Percentiles rank a stretch among this genome's conserved stretches.
Conservation (phyloP, 352 stramenopile species). For the Blastocystis sp. region DNA sequence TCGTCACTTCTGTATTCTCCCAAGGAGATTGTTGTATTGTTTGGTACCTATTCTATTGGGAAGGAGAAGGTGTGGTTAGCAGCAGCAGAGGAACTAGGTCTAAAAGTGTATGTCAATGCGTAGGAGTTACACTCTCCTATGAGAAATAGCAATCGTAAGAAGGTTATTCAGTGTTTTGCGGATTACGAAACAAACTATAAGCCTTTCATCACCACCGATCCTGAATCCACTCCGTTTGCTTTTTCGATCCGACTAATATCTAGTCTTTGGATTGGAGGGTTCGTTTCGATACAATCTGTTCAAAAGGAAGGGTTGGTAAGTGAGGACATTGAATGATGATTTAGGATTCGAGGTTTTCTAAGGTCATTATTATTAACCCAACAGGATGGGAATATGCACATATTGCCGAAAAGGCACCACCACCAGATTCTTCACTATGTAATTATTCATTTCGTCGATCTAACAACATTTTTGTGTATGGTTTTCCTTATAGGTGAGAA, state of each 20-base stretch:
- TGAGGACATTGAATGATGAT: background rate
- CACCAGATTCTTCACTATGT: background rate
- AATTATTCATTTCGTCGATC: constrained; percentile 2
- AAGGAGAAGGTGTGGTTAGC: constrained; percentile 45
- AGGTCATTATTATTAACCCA: background rate
- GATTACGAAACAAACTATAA: constrained; percentile 6
- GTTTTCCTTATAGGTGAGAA: constrained; percentile 28
- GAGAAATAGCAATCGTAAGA: background rate
- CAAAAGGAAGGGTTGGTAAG: background rate
- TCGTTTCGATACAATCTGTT: background rate
- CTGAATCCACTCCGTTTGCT: background rate
- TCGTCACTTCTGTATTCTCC: background rate
- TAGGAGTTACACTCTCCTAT: background rate
- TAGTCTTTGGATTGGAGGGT: constrained; percentile 1
- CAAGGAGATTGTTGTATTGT: background rate
- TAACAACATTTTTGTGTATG: background rate
- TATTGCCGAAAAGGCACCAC: background rate
- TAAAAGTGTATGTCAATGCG: background rate
- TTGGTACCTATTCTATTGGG: background rate
- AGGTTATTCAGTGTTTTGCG: background rate
- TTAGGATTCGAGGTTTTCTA: background rate
- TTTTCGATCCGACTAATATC: background rate
- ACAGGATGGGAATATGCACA: constrained; percentile 2
- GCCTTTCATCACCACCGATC: background rate
- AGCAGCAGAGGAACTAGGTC: background rate